Base-by-base conservation (phyloP, 2,329 filamentous ascomycete genomes). In the Colletotrichum chlorophyti region DNA sequence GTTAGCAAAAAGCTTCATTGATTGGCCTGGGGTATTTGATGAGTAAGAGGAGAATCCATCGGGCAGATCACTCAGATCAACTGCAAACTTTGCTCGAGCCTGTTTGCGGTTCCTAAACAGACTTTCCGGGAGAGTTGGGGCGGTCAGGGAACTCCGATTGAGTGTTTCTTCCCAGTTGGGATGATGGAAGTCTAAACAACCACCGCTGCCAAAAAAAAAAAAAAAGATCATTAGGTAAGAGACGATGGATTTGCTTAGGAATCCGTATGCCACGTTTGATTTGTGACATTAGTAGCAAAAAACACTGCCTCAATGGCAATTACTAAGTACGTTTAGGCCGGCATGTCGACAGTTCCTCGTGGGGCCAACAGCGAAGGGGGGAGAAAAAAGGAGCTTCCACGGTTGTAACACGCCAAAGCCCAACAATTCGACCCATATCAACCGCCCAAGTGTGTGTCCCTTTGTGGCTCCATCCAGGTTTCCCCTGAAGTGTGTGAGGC, bases 141-240 rank as follows among this genome's bases (percentile, higher is more conserved):
- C n/a, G n/a, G n/a, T n/a, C n/a, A n/a, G n/a, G n/a, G n/a, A 19
- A 32, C 15, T 11, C 12, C 51, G 42, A 54, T 32, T 34, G 51
- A 26, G 34, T 24, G 41, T 46, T 27, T 27, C 40, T n/a, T 21
- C 26, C 19, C 21, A n/a, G 43, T 45, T 55, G 51, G 14, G 43
- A 59, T 50, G 57, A 59, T 23, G 37, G 43, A 55, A 59, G 51
- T 49, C 19, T 59, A 59, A 58, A 50, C n/a, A n/a, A 32, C 55
- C 23, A 32, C 23, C 7, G 34, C 19, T 17, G 15, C 34, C 15
- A 11, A 8, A 11, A 37, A 21, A 5, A 10, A 17, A 17, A 11
- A n/a, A 11, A 6, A 37, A 37, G 17, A n/a, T n/a, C n/a, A n/a
- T n/a, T n/a, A n/a, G n/a, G n/a, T n/a, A n/a, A n/a, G n/a, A n/a